A percentile compares a stretch with the other conserved stretches of the same genome.
Conservation (phyloP, 306 rosid genomes). For the Cercis canadensis region DNA sequence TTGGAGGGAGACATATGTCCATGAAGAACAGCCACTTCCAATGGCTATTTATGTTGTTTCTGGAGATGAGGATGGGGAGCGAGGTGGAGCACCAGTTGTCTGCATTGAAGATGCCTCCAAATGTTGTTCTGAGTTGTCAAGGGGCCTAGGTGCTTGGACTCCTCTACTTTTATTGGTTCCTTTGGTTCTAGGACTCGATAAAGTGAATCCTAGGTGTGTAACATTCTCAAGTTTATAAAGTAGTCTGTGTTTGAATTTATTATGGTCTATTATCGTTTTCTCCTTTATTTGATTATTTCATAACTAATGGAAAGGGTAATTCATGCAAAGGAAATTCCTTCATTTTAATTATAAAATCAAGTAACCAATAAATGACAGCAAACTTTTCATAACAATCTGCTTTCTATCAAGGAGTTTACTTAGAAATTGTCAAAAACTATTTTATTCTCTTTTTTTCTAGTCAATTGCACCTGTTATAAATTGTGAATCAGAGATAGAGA, state of each 20-base stretch:
- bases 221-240: constrained; percentile 20
- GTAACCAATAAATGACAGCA: constrained; percentile 1
- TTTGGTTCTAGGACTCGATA: constrained; percentile 98
- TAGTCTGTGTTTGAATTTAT: too few species aligned
- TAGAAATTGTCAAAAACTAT: constrained; percentile 28
- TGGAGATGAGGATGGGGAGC: constrained; percentile 98
- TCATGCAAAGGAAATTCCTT: not conserved
- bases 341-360: constrained; percentile 22
- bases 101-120: constrained; percentile 82
- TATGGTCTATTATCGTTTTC: not conserved
- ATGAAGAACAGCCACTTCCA: constrained; percentile 73
- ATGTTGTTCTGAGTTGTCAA: constrained; percentile 72
- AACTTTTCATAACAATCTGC: not conserved
- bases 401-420: not conserved
- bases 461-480: constrained; percentile 6
- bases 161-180: constrained; percentile 96
- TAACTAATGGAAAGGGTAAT: not conserved
- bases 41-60: constrained; percentile 94
- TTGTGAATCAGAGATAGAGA: constrained; percentile 2
- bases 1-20: constrained; percentile 51
- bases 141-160: constrained; percentile 67
- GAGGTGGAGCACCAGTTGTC: constrained; percentile 98
- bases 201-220: constrained; percentile 84
- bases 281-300: constrained; percentile 10
- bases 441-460: not conserved